These are phyloP conservation scores for Aspergillus ostianus DNA, from an alignment of 495 filamentous ascomycete species.

Conservation along the genomic window DNA sequence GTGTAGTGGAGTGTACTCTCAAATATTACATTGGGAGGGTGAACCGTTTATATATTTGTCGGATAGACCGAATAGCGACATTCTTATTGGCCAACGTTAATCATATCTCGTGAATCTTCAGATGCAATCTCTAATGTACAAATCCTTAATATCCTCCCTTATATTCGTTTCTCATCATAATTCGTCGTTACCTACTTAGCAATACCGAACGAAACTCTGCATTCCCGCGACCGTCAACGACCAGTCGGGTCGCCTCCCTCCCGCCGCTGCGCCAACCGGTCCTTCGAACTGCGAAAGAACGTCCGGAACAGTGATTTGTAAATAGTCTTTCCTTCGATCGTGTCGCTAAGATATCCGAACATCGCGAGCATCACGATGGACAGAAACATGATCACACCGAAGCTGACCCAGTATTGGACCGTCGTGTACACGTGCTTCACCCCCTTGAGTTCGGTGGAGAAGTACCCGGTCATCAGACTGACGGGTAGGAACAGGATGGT, in stretches of 20 bases:
- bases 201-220: no score
- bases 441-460: slow-evolving; percentile 66
- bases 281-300: slow-evolving; percentile 36
- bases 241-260: not conserved
- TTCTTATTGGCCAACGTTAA: not conserved
- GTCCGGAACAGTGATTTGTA: slow-evolving; percentile 44
- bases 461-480: slow-evolving; percentile 82
- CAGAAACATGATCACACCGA: slow-evolving; percentile 64
- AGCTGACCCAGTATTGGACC: slow-evolving; percentile 69
- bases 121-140: not conserved
- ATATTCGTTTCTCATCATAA: not conserved
- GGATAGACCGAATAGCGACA: no score
- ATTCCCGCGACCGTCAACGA: not conserved
- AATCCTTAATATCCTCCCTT: no score
- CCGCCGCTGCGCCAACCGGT: slow-evolving; percentile 20
- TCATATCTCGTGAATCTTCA: not conserved
- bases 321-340: slow-evolving; percentile 50
- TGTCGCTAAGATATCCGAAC: slow-evolving; percentile 49
- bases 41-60: no score
- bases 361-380: slow-evolving; percentile 56
- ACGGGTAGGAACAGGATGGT: slow-evolving; percentile 84
- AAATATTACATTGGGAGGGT: no score
- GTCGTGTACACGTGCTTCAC: slow-evolving; percentile 56
- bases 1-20: no score
- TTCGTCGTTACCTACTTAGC: not conserved